Base-by-base conservation (phyloP, 2,329 filamentous ascomycete genomes). In the Calonectria honghensis region DNA sequence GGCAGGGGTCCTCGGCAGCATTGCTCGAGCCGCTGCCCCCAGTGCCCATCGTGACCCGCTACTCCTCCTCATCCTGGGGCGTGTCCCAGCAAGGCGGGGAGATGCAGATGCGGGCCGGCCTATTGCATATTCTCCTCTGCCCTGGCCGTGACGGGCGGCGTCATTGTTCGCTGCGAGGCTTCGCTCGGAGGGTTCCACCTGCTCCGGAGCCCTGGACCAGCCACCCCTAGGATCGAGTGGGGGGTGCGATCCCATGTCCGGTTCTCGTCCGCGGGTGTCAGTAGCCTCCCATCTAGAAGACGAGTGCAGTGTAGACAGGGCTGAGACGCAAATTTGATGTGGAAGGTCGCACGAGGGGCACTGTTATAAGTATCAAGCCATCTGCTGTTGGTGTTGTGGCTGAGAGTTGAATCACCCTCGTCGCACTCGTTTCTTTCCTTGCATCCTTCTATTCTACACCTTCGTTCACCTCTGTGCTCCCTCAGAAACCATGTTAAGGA, bases 401-500 rank as follows among this genome's bases (percentile, higher is more conserved):
- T 72, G 61, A 52, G 66, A 52, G 35, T 70, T 74, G 48, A 48
- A 54, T 50, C 37, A 70, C 68, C n/a, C 32, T 64, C 75, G 70
- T 67, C 66, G 72, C 59, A 54, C 20, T 68, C 32, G 29, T 66
- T 35, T 63, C 50, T 24, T 54, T 31, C 20, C 63, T 31, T 52
- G 35, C 29, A 29, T 57, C 24, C 50, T 67, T 73, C 41, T 48
- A 70, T 32, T 63, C 57, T 29, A 18, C 39, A 63, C 57, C 35
- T 39, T 63, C 57, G 4, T 63, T 63, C 41, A 39, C 35, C 57
- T 63, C 6, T 39, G 27, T 41, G 27, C 6, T 14, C 57, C 35
- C 57, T 24, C n/a, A 48, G 13, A 35, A 59, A 72, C n/a, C 10
- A 81, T 83, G 80, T 69, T 80, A 67, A 79, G 73, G 59, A 54